A percentile compares a stretch with the other conserved stretches of the same genome.
phyloP scores from a whole-genome alignment of 345 rosid genomes.

The Populus davidiana region DNA sequence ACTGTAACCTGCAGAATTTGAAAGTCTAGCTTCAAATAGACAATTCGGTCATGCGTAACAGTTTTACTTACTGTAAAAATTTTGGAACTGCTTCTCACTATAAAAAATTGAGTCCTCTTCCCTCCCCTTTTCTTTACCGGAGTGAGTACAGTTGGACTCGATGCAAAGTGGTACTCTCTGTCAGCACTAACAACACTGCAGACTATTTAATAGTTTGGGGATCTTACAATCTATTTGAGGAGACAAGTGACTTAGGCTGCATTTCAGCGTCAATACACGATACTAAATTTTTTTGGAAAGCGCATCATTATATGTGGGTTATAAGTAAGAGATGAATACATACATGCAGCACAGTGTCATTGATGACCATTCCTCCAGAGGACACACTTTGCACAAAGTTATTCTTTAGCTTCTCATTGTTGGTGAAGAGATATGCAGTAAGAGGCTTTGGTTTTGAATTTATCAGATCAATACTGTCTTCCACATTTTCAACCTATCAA shows the following conservation, averaged over 20 bases:
- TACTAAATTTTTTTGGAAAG: too few relatives aligned
- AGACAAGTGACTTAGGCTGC: not conserved
- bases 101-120: not conserved
- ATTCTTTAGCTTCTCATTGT: conserved; percentile 50
- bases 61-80: not conserved
- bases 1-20: conserved; percentile 50
- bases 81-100: not conserved
- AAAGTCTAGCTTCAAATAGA: not conserved
- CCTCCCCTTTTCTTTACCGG: not conserved
- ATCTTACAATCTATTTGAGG: not conserved
- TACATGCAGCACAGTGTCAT: conserved; percentile 68
- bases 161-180: not conserved
- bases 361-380: conserved; percentile 69
- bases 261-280: not conserved
- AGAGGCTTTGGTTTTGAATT: conserved; percentile 53
- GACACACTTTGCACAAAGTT: conserved; percentile 51
- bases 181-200: not conserved
- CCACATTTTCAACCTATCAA: conserved; percentile 34
- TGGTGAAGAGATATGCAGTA: conserved; percentile 69
- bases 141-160: not conserved
- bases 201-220: not conserved
- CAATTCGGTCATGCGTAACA: too few relatives aligned
- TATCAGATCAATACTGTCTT: conserved; percentile 36
- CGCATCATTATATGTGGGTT: not conserved
- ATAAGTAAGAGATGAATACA: not conserved